These are phyloP conservation scores for Drechslerella coelobrocha DNA, from an alignment of 2,329 filamentous ascomycete genomes.

Conservation along the genomic window DNA sequence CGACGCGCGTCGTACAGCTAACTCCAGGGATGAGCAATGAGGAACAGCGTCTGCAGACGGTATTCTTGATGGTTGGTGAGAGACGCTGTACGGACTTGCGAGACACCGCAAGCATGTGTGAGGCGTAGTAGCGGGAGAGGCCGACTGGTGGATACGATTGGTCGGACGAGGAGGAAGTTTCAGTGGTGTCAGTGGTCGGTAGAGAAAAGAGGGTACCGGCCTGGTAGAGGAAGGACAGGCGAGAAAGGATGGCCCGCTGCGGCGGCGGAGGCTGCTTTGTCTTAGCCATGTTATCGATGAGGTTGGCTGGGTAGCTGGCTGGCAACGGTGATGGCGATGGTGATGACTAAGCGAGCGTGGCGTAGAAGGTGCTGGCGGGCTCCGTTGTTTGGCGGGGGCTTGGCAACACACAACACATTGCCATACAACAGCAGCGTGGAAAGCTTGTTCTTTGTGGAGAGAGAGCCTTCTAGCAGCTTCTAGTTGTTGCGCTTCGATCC, in stretches of 20 bases:
- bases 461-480: slow-evolving; percentile 41
- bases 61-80: slow-evolving; percentile 26
- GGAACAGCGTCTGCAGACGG: slow-evolving; percentile 39
- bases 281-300: slow-evolving; percentile 19
- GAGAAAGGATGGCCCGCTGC: slow-evolving; percentile 34
- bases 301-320: background rate
- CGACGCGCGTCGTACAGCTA: slow-evolving; percentile 29
- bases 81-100: slow-evolving; percentile 41
- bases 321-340: background rate
- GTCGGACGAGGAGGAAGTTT: background rate
- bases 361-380: background rate
- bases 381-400: background rate
- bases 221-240: slow-evolving; percentile 44
- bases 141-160: slow-evolving; percentile 11
- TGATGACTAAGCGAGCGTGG: background rate
- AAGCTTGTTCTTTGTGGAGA: background rate
- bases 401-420: slow-evolving; percentile 31
- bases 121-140: slow-evolving; percentile 40
- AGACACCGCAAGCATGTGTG: slow-evolving; percentile 39
- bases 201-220: slow-evolving; percentile 25
- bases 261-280: slow-evolving; percentile 17
- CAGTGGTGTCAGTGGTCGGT: too few relatives aligned
- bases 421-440: background rate
- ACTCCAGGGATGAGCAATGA: slow-evolving; percentile 25
- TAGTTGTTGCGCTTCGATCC: slow-evolving; percentile 6